phyloP scores from a whole-genome alignment of 2,329 filamentous ascomycete species.

The Pestalotiopsis sp. region DNA sequence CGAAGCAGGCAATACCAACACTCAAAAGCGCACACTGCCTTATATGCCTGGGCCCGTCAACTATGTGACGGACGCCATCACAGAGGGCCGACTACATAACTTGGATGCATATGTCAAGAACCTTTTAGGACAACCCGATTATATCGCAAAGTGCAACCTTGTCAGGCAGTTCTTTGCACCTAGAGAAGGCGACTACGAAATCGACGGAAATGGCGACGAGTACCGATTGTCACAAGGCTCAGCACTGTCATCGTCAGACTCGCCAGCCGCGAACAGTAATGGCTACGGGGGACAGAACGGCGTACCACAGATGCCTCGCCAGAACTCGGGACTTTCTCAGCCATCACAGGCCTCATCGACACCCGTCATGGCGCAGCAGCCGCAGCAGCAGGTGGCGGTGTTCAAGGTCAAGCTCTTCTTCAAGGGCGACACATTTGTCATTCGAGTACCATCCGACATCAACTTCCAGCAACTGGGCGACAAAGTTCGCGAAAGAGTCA shows the following conservation, averaged over 20 bases:
- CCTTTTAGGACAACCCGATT: constrained; percentile 75
- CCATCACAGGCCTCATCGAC: constrained; percentile 58
- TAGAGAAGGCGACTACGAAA: constrained; percentile 88
- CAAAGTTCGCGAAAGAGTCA: constrained; percentile 82
- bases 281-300: constrained; percentile 55
- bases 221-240: constrained; percentile 74
- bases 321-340: constrained; percentile 49
- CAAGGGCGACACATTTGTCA: constrained; percentile 87
- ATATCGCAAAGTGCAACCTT: constrained; percentile 81
- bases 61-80: constrained; percentile 97
- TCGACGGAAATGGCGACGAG: constrained; percentile 73
- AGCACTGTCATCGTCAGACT: constrained; percentile 65
- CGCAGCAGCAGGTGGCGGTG: constrained; percentile 46
- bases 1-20: constrained; percentile 84
- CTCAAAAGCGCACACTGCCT: constrained; percentile 78
- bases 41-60: constrained; percentile 99
- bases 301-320: constrained; percentile 46
- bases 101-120: constrained; percentile 96
- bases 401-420: constrained; percentile 97
- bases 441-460: constrained; percentile 82
- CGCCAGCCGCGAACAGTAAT: constrained; percentile 59
- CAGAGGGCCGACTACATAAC: constrained; percentile 87
- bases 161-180: constrained; percentile 92
- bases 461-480: constrained; percentile 75
- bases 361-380: constrained; percentile 38